Percentiles rank a stretch among this genome's conserved stretches.
phyloP scores from a whole-genome alignment of 208 protist genomes.

The Trypanosoma rangeli region DNA sequence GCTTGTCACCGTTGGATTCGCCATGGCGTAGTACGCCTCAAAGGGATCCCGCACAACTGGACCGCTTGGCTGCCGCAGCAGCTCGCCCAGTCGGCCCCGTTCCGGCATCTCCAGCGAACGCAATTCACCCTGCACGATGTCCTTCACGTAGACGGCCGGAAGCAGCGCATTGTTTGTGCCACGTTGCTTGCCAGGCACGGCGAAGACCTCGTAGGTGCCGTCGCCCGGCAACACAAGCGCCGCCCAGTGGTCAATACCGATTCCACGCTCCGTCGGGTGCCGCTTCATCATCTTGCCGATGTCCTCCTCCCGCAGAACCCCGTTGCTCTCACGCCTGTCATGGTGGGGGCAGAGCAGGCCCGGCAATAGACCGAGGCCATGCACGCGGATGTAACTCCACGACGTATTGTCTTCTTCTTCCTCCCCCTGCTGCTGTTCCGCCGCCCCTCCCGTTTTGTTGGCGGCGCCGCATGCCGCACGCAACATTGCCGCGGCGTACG shows the following conservation, averaged over 20 bases:
- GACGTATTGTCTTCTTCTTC: slow-evolving; percentile 1
- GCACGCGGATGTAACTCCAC: slow-evolving; percentile 89
- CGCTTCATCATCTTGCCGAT: slow-evolving; percentile 85
- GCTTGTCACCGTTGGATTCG: slow-evolving; percentile 70
- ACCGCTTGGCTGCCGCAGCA: slow-evolving; percentile 58
- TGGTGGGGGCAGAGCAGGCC: slow-evolving; percentile 89
- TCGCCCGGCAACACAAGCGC: slow-evolving; percentile 72
- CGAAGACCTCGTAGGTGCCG: slow-evolving; percentile 66
- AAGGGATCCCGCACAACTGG: slow-evolving; percentile 76
- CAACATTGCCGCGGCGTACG: slow-evolving; percentile 62
- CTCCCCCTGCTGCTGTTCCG: neutral
- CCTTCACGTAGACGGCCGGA: slow-evolving; percentile 61
- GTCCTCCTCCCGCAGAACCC: slow-evolving; percentile 70
- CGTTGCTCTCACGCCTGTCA: slow-evolving; percentile 69
- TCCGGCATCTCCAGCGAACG: slow-evolving; percentile 22
- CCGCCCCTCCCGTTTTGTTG: neutral
- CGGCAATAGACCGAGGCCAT: slow-evolving; percentile 73
- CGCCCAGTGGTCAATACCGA: slow-evolving; percentile 87
- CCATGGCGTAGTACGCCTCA: slow-evolving; percentile 82
- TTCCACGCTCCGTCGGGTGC: slow-evolving; percentile 86
- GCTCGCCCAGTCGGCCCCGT: slow-evolving; percentile 41
- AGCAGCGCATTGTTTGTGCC: slow-evolving; percentile 6
- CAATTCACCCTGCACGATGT: slow-evolving; percentile 60
- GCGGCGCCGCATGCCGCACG: slow-evolving; percentile 11
- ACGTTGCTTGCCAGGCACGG: slow-evolving; percentile 52